phyloP scores from a whole-genome alignment of 2,329 filamentous ascomycete genomes.

The Trichoderma sp. region DNA sequence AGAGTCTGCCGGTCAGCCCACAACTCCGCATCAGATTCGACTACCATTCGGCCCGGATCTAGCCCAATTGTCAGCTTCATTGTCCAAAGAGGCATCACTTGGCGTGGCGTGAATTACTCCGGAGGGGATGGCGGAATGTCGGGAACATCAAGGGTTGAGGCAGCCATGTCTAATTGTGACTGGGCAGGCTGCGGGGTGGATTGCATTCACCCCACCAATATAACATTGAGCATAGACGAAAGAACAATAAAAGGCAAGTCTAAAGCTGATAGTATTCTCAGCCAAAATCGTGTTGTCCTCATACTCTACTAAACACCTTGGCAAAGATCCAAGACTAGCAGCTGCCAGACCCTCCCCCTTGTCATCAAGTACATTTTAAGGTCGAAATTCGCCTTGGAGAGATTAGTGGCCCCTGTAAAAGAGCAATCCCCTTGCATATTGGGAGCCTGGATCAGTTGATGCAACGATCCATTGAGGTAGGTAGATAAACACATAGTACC shows the following conservation, averaged over 20 bases:
- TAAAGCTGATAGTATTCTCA: not conserved
- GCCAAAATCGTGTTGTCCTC: not conserved
- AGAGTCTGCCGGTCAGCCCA: not conserved
- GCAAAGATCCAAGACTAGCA: not conserved
- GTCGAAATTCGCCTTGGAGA: not conserved
- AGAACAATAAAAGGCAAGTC: not conserved
- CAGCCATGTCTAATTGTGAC: not conserved
- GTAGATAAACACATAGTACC: not conserved
- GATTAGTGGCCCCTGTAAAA: not conserved
- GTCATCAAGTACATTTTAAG: not conserved
- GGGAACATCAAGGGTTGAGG: not conserved
- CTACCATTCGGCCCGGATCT: conserved; percentile 10
- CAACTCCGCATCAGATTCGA: not conserved
- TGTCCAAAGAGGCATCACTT: not conserved
- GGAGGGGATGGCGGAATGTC: not conserved
- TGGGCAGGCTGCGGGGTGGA: not conserved
- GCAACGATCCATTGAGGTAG: not conserved
- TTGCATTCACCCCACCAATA: not conserved
- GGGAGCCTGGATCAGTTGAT: not conserved
- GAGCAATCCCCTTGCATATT: not conserved
- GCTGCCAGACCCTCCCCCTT: not conserved
- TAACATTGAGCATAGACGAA: not conserved
- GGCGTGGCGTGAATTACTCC: not conserved
- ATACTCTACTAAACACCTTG: not conserved
- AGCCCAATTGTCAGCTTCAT: not conserved